Evolutionary conservation across 495 filamentous ascomycete species (phyloP), one percentile per base, ranked within the genome.

Genomic region (Aeminium ludgeri): DNA sequence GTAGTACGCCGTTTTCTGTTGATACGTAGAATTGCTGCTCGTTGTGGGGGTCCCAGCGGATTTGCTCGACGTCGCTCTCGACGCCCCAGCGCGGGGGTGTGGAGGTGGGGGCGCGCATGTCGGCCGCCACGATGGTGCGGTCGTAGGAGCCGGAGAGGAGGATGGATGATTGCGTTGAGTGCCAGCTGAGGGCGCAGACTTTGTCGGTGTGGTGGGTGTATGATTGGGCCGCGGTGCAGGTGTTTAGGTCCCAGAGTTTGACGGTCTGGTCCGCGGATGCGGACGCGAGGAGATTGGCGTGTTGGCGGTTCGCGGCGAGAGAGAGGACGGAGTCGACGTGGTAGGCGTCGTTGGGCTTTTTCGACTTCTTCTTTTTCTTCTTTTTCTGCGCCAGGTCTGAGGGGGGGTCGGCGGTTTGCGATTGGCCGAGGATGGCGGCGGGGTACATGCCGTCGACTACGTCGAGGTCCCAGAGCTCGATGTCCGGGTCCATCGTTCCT

Each of bases 401-500:
- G 1, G 43, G 38, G 10, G 16, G 13, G 3, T 40, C 46, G 33
- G 68, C 61, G 31, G 72, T 68, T n/a, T 69, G 72, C 7, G 75
- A 78, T 54, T 84, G 80, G n/a, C 89, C 89, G 20, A 99, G 76
- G 40, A 99, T 92, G 5, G 87, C 87, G 52, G 94, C 86, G 16
- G 91, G 89, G 56, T 91, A 96, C 80, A 99, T 91, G 68, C 78
- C 78, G 64, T 99, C 89, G 31, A 99, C 73, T 1, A 81, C 76
- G 55, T 96, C 89, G 32, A 99, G 67, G 58, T 99, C 83, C 89
- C 89, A 99, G 32, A 99, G 74, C 65, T 99, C 89, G 50, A 99
- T 96, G 55, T 99, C 89, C 1, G 89, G 86, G 52, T 96, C 89
- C 69, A 96, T 91, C 1, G 91, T 96, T 38, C 89, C 89, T 34